Conservation (phyloP, 2,329 filamentous ascomycete species). For the Stagonosporopsis vannaccii region DNA sequence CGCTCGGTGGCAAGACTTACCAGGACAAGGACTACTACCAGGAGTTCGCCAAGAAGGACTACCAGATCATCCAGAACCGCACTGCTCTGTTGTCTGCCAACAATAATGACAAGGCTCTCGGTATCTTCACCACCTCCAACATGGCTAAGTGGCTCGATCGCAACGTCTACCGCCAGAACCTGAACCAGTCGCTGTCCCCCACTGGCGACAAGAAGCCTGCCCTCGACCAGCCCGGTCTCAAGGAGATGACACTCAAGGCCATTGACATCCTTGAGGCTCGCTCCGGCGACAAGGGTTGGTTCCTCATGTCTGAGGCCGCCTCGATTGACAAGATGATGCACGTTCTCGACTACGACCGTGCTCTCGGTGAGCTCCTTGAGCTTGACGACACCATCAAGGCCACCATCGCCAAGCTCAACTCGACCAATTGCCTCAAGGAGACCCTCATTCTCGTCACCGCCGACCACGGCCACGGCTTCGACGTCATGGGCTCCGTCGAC, state of each 20-base stretch:
- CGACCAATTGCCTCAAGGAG: slow-evolving; percentile 71
- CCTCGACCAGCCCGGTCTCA: slow-evolving; percentile 79
- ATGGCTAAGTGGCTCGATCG: slow-evolving; percentile 87
- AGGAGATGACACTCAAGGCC: slow-evolving; percentile 89
- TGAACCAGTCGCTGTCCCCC: slow-evolving; percentile 73
- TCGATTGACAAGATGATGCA: slow-evolving; percentile 88
- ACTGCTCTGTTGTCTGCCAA: slow-evolving; percentile 69
- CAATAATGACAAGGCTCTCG: slow-evolving; percentile 70
- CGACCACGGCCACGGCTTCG: slow-evolving; percentile 91
- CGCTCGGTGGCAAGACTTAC: slow-evolving; percentile 68
- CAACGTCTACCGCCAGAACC: slow-evolving; percentile 77
- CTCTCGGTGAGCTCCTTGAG: slow-evolving; percentile 83
- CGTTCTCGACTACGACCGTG: slow-evolving; percentile 80
- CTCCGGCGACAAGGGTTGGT: slow-evolving; percentile 76
- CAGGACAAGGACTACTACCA: slow-evolving; percentile 75
- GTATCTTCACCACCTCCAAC: slow-evolving; percentile 77
- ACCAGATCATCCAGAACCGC: slow-evolving; percentile 76
- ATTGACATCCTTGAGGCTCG: slow-evolving; percentile 75
- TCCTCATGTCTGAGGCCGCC: slow-evolving; percentile 87
- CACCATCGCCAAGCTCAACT: slow-evolving; percentile 73
- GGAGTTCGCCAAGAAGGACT: slow-evolving; percentile 74
- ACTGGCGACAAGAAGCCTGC: slow-evolving; percentile 69
- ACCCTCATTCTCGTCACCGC: slow-evolving; percentile 82
- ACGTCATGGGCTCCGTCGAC: slow-evolving; percentile 83
- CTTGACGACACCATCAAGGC: slow-evolving; percentile 83